phyloP scores from a whole-genome alignment of 768 basidiomycete species.

The Suillus weaverae region DNA sequence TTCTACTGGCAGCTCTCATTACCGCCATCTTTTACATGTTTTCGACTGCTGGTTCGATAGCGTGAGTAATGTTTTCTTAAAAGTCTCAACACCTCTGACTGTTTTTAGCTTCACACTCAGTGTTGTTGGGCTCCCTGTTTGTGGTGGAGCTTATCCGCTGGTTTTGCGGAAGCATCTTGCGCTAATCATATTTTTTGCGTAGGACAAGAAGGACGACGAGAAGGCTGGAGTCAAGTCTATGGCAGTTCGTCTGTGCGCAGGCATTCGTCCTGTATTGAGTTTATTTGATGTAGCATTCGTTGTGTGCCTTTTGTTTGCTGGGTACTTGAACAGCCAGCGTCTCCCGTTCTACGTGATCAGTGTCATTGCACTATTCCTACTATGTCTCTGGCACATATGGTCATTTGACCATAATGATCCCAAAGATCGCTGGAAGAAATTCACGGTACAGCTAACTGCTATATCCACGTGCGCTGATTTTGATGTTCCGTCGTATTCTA shows the following conservation, averaged over 20 bases:
- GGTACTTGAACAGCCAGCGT: not conserved
- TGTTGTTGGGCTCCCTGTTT: not conserved
- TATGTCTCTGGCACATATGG: not conserved
- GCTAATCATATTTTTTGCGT: too few relatives aligned
- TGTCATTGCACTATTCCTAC: not conserved
- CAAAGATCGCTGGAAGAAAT: not conserved
- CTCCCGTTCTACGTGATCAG: not conserved
- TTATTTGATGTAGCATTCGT: not conserved
- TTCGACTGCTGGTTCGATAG: not conserved
- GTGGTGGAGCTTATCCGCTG: constrained; percentile 18
- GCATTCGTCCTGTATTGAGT: not conserved
- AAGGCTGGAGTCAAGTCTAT: not conserved
- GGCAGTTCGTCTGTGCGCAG: not conserved
- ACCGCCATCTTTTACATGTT: not conserved
- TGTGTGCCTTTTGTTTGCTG: not conserved
- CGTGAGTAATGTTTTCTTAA: not conserved
- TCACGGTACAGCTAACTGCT: not conserved
- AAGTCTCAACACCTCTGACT: too few relatives aligned
- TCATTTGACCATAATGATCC: not conserved
- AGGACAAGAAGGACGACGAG: not conserved
- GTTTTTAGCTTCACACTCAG: not conserved
- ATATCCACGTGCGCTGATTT: not conserved
- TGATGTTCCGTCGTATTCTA: not conserved
- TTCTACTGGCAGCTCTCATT: not conserved
- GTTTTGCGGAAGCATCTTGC: not conserved